These are phyloP conservation scores for Melocanna baccifera DNA, from an alignment of 176 grass and related monocot species.

Conservation along the genomic window DNA sequence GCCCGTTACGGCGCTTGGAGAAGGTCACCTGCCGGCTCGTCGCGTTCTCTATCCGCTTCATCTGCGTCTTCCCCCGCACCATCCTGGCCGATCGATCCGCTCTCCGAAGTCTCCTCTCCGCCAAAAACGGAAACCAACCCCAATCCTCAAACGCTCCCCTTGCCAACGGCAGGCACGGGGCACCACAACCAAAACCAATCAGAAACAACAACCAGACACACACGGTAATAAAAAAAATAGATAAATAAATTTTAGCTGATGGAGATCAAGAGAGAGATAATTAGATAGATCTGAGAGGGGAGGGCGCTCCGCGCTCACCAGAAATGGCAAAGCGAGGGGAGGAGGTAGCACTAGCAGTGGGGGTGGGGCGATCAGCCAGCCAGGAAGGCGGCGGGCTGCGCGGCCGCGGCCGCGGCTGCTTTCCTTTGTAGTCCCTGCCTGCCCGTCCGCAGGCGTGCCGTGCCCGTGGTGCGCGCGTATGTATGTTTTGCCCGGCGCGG, in stretches of 20 bases:
- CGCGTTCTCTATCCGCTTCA: conserved; percentile 67
- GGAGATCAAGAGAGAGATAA: background rate
- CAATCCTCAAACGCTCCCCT: background rate
- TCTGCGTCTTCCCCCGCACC: conserved; percentile 54
- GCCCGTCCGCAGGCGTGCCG: background rate
- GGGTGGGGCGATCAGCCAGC: background rate
- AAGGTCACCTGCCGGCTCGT: conserved; percentile 91
- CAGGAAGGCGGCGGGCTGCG: background rate
- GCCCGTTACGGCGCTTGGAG: conserved; percentile 79
- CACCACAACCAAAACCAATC: background rate
- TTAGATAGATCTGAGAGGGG: conserved; percentile 32
- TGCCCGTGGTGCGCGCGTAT: background rate
- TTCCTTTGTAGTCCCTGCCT: conserved; percentile 24
- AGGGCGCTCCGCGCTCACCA: conserved; percentile 31
- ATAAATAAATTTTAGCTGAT: background rate
- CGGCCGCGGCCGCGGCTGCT: conserved; percentile 3
- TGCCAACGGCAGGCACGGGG: background rate
- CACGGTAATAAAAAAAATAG: background rate
- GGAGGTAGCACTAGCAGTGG: background rate
- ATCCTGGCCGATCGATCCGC: conserved; percentile 2
- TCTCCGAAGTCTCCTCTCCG: background rate
- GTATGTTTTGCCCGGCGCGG: background rate
- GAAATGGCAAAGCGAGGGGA: conserved; percentile 29
- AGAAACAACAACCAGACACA: background rate
- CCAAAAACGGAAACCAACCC: background rate